Evolutionary conservation across 805 yeast species (phyloP), one percentile per base, ranked within the genome.

Genomic region (Candida sithepensis): DNA sequence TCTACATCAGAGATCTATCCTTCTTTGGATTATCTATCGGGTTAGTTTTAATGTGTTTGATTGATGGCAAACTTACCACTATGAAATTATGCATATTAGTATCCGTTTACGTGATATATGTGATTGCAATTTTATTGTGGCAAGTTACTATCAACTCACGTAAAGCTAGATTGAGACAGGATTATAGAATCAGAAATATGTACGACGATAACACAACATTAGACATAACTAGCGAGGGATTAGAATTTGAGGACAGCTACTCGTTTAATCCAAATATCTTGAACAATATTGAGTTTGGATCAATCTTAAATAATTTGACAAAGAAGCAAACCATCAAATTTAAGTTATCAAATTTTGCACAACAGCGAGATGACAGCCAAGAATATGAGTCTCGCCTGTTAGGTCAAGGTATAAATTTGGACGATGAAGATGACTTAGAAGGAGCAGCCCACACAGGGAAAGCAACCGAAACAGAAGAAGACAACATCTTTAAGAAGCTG

Each of bases 1-100:
- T 67, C 13, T 88, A 86, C 59, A 14, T 82, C 1, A 70, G 92
- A 52, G 97, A 94, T 60, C 59, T 80, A 0, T 48, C 63, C 0
- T 81, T 87, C 59, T 85, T 90, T 56, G 58, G 78, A 1, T 53
- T 72, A 0, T 73, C 90, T 2, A 66, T 81, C 2, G 26, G 73
- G 0, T 53, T 84, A 14, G 64, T 86, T 0, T 55, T 83, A 13
- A 50, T 65, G 4, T 72, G 81, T 42, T 63, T 86, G 3, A 46
- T 69, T 2, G 81, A 77, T 59, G 84, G 85, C 0, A 64, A 66
- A 9, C 64, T 94, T 9, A 70, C 75, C 38, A 58, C 74, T 13
- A 55, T 70, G 63, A 84, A 81, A 54, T 82, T 94, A 52, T 34
- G 74, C 0, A 52, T 74, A 8, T 73, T 91, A 73, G 68, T 85